Evolutionary conservation across 441 rosid species (phyloP), one percentile per base, ranked within the genome.

Genomic region (Adansonia grandidieri): DNA sequence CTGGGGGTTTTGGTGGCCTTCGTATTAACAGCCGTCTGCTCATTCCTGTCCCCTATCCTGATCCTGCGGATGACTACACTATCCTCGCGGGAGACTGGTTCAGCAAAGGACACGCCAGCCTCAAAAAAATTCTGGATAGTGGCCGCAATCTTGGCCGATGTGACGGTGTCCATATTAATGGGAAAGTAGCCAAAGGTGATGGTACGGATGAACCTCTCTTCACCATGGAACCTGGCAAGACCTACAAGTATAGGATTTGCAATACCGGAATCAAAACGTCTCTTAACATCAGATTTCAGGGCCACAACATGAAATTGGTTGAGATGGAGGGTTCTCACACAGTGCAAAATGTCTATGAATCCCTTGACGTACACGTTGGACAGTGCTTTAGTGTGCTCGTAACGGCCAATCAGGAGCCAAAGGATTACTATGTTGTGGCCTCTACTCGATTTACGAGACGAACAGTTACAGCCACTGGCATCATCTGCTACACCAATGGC

Each of bases 271-370:
- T 91, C 74, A 91, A 84, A 84, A 87, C 84, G 15, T 67, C 91
- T 4, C 85, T 93, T 47, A 91, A 91, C 81, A 84, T 93, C 81
- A 84, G 91, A 84, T 81, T 93, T 79, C 97, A 93, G 72, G 91
- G 84, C 6, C 94, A 93, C 79, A 44, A 69, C 5, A 85, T 93
- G 94, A 91, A 86, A 85, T 89, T 91, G 13, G 96, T 93, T 9
- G 97, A 92, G 81, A 89, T 92, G 92, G 95, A 92, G 65, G 92
- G 97, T 0, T 91, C 97, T 9, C 97, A 93, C 78, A 83, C 82
- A 19, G 78, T 90, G 15, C 96, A 93, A 77, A 91, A 91, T 82
- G 44, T 50, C 15, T 93, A 91, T 76, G 89, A 88, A 10, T 89
- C 96, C 6, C 89, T 93, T 0, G 97, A 93, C 20, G 89, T 91